These are phyloP conservation scores for Beauveria bassiana DNA, from an alignment of 2,329 filamentous ascomycete genomes.

Conservation along the genomic window DNA sequence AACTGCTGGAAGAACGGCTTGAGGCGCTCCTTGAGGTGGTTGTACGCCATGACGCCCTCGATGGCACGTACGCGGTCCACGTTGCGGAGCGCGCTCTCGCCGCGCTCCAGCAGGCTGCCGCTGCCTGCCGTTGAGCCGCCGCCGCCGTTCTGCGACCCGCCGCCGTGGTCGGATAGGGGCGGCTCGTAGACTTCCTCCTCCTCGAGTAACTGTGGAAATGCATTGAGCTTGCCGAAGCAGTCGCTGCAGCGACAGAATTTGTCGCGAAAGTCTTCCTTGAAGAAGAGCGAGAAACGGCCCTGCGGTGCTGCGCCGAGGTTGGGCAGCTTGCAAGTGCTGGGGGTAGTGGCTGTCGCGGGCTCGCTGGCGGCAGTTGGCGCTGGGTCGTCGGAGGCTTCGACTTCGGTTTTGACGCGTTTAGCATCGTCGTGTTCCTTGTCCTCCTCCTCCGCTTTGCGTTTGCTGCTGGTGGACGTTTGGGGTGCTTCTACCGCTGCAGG, in stretches of 20 bases:
- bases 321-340: constrained; percentile 48
- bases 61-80: constrained; percentile 91
- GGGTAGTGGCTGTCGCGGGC: constrained; percentile 2
- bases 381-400: constrained; percentile 19
- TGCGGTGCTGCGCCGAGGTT: constrained; percentile 48
- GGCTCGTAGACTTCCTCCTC: constrained; percentile 94
- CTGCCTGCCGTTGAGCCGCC: constrained; percentile 59
- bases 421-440: constrained; percentile 30
- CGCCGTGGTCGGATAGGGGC: constrained; percentile 63
- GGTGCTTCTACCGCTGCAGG: not conserved
- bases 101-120: constrained; percentile 79
- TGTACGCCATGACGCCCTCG: constrained; percentile 97
- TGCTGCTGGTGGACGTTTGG: constrained; percentile 33
- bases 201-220: constrained; percentile 76
- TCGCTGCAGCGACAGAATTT: constrained; percentile 71
- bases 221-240: constrained; percentile 68
- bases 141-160: constrained; percentile 22
- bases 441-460: constrained; percentile 56
- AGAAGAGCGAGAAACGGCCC: constrained; percentile 71
- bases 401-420: constrained; percentile 47
- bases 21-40: constrained; percentile 91
- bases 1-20: constrained; percentile 92
- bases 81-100: constrained; percentile 84
- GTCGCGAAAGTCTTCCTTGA: constrained; percentile 70
- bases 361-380: constrained; percentile 8